phyloP scores from a whole-genome alignment of 2,329 filamentous ascomycete species.

The Colletotrichum godetiae region DNA sequence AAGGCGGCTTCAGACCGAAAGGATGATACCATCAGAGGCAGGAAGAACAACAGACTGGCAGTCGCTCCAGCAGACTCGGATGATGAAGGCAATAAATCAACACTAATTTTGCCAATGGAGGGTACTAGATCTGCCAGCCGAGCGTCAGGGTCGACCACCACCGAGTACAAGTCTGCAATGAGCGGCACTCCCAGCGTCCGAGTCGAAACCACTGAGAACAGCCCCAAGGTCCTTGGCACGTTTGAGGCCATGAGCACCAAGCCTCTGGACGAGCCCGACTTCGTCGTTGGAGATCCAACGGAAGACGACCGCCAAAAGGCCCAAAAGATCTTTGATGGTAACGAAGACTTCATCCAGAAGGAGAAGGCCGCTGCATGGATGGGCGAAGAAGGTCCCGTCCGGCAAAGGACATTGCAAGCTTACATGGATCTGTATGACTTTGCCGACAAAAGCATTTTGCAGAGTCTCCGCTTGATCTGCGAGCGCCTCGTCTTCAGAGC shows the following conservation, averaged over 20 bases:
- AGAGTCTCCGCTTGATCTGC: slow-evolving; percentile 83
- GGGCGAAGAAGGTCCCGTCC: slow-evolving; percentile 76
- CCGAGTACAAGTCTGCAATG: slow-evolving; percentile 52
- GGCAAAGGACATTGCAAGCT: slow-evolving; percentile 71
- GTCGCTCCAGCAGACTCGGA: slow-evolving; percentile 45
- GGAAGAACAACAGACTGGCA: slow-evolving; percentile 36
- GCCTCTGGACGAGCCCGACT: slow-evolving; percentile 68
- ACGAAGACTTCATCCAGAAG: slow-evolving; percentile 83
- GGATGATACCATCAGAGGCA: slow-evolving; percentile 30
- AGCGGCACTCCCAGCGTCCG: slow-evolving; percentile 53
- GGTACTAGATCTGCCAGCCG: slow-evolving; percentile 48
- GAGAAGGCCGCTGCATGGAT: slow-evolving; percentile 88
- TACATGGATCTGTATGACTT: slow-evolving; percentile 97
- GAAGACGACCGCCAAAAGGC: slow-evolving; percentile 83
- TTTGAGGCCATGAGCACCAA: slow-evolving; percentile 50
- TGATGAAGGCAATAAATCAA: slow-evolving; percentile 48
- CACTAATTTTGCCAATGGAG: slow-evolving; percentile 56
- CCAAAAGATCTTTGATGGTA: slow-evolving; percentile 84
- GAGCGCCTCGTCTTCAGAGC: slow-evolving; percentile 84
- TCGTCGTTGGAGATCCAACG: slow-evolving; percentile 68
- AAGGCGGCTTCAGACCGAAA: not conserved
- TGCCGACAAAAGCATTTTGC: slow-evolving; percentile 81
- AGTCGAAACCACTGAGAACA: slow-evolving; percentile 52
- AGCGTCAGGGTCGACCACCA: slow-evolving; percentile 50
- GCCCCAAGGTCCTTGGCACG: slow-evolving; percentile 47